Conservation (phyloP, 176 grass and related monocot genomes). For the Oryza punctata region DNA sequence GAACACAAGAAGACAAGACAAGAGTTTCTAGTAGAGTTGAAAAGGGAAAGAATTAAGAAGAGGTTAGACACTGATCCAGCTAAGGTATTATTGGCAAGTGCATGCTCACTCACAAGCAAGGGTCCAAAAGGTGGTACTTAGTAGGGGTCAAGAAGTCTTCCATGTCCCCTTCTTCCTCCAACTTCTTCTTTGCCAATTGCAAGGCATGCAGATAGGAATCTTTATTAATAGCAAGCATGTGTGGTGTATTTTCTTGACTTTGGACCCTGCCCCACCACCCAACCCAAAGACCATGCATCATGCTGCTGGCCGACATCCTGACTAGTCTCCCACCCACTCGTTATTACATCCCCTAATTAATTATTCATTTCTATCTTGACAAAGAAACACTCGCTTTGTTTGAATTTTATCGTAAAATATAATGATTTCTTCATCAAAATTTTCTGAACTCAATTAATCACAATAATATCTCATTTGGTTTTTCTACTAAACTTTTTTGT, state of each 20-base stretch:
- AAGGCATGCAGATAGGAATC: not conserved
- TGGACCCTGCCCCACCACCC: not conserved
- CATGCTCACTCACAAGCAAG: not conserved
- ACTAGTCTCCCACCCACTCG: conserved; percentile 37
- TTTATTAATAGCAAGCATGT: not conserved
- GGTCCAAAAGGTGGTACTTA: conserved; percentile 16
- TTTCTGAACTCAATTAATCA: too few species aligned
- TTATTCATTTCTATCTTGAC: not conserved
- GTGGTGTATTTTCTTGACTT: conserved; percentile 37
- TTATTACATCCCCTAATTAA: not conserved
- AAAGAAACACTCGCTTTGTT: too few species aligned
- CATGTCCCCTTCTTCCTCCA: not conserved
- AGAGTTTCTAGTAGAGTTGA: not conserved
- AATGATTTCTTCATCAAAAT: too few species aligned
- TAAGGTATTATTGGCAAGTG: not conserved
- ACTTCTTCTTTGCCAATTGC: not conserved
- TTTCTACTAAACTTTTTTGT: too few species aligned
- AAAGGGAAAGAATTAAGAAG: not conserved
- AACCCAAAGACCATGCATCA: conserved; percentile 12
- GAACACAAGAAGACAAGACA: not conserved
- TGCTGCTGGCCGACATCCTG: conserved; percentile 39
- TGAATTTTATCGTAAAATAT: too few species aligned
- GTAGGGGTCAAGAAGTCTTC: conserved; percentile 5
- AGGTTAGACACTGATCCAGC: not conserved
- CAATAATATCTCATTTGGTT: too few species aligned